Conservation (phyloP, 1,284 basidiomycete species). For the Malassezia brasiliensis region DNA sequence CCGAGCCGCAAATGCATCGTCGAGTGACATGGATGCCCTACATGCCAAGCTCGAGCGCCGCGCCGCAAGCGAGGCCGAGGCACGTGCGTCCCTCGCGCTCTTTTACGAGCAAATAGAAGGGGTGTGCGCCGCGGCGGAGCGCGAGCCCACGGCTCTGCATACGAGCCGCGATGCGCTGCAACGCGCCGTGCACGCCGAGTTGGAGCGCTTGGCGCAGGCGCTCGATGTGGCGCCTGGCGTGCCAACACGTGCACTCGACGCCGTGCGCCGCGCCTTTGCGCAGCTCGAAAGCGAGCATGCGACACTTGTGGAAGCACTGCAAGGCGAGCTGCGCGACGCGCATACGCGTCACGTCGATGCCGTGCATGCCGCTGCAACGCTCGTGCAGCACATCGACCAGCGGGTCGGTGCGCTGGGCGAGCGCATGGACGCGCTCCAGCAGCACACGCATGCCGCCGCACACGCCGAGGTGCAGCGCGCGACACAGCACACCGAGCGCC, state of each 20-base stretch:
- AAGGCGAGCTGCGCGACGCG: background rate
- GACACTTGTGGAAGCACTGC: background rate
- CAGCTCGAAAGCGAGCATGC: background rate
- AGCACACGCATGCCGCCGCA: background rate
- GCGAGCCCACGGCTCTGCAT: background rate
- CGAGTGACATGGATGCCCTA: constrained; percentile 63
- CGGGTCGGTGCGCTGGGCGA: background rate
- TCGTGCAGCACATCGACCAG: background rate
- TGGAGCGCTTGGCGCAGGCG: background rate
- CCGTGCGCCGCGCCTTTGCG: background rate
- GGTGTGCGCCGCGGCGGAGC: background rate
- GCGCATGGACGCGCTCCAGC: background rate
- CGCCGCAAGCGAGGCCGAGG: constrained; percentile 1
- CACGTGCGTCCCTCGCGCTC: background rate
- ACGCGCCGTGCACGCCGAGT: background rate
- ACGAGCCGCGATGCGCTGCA: background rate
- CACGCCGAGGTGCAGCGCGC: background rate
- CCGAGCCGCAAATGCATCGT: constrained; percentile 59
- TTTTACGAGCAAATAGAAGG: background rate
- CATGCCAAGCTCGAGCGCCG: constrained; percentile 63
- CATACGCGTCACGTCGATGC: background rate
- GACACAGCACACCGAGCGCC: background rate
- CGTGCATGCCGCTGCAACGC: background rate
- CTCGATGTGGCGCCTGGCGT: background rate
- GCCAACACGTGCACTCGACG: background rate